phyloP scores from a whole-genome alignment of 805 yeast genomes.

The Ogataea nakhonphanomensis region DNA sequence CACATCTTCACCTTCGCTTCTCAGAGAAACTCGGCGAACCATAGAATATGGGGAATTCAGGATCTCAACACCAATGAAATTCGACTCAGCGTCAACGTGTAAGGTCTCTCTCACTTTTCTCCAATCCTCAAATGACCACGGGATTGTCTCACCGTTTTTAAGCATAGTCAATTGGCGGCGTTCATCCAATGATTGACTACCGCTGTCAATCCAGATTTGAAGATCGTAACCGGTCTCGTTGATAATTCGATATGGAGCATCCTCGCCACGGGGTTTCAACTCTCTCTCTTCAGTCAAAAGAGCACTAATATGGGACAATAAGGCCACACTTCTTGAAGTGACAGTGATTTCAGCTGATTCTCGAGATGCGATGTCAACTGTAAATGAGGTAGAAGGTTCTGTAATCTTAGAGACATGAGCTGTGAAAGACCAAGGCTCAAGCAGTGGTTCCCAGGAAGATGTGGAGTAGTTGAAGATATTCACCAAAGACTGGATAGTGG shows the following conservation, averaged over 20 bases:
- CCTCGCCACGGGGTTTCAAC: slow-evolving; percentile 67
- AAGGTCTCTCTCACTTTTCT: slow-evolving; percentile 75
- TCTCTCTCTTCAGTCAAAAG: slow-evolving; percentile 52
- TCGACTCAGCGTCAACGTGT: slow-evolving; percentile 59
- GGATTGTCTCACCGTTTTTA: slow-evolving; percentile 47
- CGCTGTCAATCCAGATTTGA: slow-evolving; percentile 75
- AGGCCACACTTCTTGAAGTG: slow-evolving; percentile 76
- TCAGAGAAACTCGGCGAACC: slow-evolving; percentile 58
- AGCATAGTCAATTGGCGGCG: slow-evolving; percentile 36
- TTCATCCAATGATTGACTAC: slow-evolving; percentile 23
- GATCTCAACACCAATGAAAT: slow-evolving; percentile 60
- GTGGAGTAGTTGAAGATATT: slow-evolving; percentile 85
- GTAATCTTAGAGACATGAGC: slow-evolving; percentile 56
- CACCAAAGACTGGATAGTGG: slow-evolving; percentile 59
- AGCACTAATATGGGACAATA: slow-evolving; percentile 64
- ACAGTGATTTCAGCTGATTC: slow-evolving; percentile 75
- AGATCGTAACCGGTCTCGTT: slow-evolving; percentile 85
- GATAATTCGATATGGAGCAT: slow-evolving; percentile 73
- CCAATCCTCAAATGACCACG: slow-evolving; percentile 98
- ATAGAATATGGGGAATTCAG: slow-evolving; percentile 53
- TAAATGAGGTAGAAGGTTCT: slow-evolving; percentile 45
- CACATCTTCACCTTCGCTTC: slow-evolving; percentile 80
- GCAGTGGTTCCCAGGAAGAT: slow-evolving; percentile 91
- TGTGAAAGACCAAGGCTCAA: slow-evolving; percentile 84
- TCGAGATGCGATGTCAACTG: slow-evolving; percentile 71